Base-by-base conservation (phyloP, 805 yeast genomes). In the Torulaspora franciscae region DNA sequence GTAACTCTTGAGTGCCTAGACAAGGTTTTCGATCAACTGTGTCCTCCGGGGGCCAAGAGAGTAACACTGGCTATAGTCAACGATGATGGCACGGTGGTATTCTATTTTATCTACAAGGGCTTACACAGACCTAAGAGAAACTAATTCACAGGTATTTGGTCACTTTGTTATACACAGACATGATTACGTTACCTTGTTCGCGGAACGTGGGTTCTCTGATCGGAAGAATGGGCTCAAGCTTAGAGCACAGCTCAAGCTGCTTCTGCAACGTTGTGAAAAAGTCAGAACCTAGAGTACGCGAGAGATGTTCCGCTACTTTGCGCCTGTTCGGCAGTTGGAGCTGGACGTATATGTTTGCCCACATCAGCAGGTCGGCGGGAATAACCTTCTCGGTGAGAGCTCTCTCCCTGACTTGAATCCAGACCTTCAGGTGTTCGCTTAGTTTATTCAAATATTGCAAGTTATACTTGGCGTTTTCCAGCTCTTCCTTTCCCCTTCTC, bases 81-180 rank as follows among this genome's bases (percentile, higher is more conserved):
- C 52, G 74, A 74, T 44, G 93, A 84, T 58, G 82, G 87, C 2
- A 80, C 89, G 0, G 71, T 81, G 14, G 82, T 82, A n/a, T 84
- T 79, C 54, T 83, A 84, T 60, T 76, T 77, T 58, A 70, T 81
- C 13, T 78, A 81, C 59, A 79, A 78, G 54, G 90, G 90, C 3
- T 63, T 83, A 7, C 77, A 72, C 27, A 78, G 78, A 58, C 90
- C 90, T 1, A 71, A 76, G 46, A 77, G 75, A 55, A 77, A 77
- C 50, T 79, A 53, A 58, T 17, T 6, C 27, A 43, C 25, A 41
- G 19, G 36, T 40, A 43, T 40, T 47, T 49, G 15, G 42, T 35
- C 15, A 37, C 43, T 27, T 34, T 11, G 36, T 57, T 47, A 39
- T 50, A 57, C 10, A 57, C 9, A 0, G 65, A 51, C 59, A 52